These are phyloP conservation scores for Amylostereum areolatum DNA, from an alignment of 1,284 basidiomycete genomes.

Conservation along the genomic window DNA sequence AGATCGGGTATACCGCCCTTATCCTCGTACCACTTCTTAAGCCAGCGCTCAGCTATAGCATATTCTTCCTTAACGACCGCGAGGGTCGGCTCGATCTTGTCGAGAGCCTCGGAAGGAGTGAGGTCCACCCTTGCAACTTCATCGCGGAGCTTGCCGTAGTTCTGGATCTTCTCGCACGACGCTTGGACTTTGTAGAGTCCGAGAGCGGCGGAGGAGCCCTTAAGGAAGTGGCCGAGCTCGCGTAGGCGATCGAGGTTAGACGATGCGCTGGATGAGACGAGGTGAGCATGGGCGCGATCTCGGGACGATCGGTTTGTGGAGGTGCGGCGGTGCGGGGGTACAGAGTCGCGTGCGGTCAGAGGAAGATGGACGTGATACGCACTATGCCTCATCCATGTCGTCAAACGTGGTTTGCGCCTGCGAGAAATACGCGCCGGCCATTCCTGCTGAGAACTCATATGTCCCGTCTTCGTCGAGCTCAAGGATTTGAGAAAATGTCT, in stretches of 20 bases:
- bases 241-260: slow-evolving; percentile 66
- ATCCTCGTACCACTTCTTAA: slow-evolving; percentile 29
- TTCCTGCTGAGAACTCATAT: slow-evolving; percentile 72
- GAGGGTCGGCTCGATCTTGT: slow-evolving; percentile 51
- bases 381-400: slow-evolving; percentile 79
- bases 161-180: slow-evolving; percentile 86
- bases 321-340: not conserved
- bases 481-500: slow-evolving; percentile 79
- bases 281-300: slow-evolving; percentile 11
- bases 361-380: slow-evolving; percentile 29
- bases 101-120: slow-evolving; percentile 53
- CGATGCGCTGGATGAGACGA: slow-evolving; percentile 32
- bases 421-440: slow-evolving; percentile 77
- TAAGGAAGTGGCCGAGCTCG: slow-evolving; percentile 85
- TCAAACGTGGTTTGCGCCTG: slow-evolving; percentile 74
- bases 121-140: slow-evolving; percentile 43
- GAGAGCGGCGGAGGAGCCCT: slow-evolving; percentile 89
- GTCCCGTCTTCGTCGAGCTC: slow-evolving; percentile 85
- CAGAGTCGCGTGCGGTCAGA: not conserved
- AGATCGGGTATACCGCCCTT: slow-evolving; percentile 1
- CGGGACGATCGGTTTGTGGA: slow-evolving; percentile 6
- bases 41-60: slow-evolving; percentile 45
- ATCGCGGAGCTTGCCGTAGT: slow-evolving; percentile 66
- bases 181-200: slow-evolving; percentile 77
- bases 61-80: slow-evolving; percentile 52